Evolutionary conservation across 306 rosid species (phyloP), one percentile per base, ranked within the genome.

Genomic region (Crotalaria pallida): DNA sequence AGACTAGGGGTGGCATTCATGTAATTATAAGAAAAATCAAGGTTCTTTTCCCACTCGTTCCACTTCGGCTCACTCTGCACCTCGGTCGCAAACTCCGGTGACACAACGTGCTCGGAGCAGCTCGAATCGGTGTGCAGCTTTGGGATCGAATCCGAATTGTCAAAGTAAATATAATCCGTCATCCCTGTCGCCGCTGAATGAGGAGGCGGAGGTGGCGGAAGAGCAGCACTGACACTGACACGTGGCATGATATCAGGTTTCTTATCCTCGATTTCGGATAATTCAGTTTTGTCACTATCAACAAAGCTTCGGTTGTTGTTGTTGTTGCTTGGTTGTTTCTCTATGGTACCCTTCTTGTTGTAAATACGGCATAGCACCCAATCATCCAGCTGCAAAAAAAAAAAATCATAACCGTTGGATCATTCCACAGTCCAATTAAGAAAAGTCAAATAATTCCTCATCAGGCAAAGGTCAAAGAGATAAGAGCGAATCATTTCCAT

Each of bases 321-420:
- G n/a, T n/a, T n/a, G n/a, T 3, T 65, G 69, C 12, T 76, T n/a
- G 72, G 63, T 23, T 79, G 82, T 60, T 80, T 95, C 82, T 89
- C 96, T 11, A 83, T 65, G 0, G 52, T 8, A 1, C 96, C 97
- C 50, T 95, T 95, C 74, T 95, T 95, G 81, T 95, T 91, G 88
- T 95, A 95, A 63, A 95, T 91, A 2, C 99, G 96, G 67, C 99
- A 95, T 10, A 91, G 85, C 17, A 91, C 99, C 99, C 96, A 95
- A 66, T 95, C 99, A 61, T 95, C 99, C 44, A 95, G 76, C 99
- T 95, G 96, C 62, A 87, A 74, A n/a, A n/a, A n/a, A n/a, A n/a
- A n/a, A n/a, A n/a, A 83, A 85, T 45, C 70, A 77, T 19, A 71
- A 76, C 62, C 76, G 71, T 80, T 11, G 11, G 58, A 75, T 88